Percentiles rank a stretch among this genome's conserved stretches.
Conservation (phyloP, 331 rosid genomes). For the Prunus yedoensis region DNA sequence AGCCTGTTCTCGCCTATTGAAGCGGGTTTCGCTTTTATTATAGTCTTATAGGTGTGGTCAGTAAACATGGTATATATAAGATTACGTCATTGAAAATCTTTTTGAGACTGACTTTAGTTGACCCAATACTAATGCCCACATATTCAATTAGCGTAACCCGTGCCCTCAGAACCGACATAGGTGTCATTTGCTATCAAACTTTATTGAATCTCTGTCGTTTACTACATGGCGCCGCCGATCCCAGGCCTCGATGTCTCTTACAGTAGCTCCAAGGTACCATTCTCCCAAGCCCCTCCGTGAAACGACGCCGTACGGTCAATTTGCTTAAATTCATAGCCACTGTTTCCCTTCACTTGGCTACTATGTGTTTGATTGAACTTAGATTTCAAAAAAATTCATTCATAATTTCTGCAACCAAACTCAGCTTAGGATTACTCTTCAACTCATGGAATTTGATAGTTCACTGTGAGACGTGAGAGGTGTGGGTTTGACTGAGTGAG, state of each 20-base stretch:
- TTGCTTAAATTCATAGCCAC: background rate
- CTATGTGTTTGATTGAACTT: background rate
- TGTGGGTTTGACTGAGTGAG: background rate
- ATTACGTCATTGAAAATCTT: no score
- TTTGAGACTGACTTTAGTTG: no score
- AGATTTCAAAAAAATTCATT: background rate
- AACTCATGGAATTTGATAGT: no score
- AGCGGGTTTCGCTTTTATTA: no score
- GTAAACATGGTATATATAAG: no score
- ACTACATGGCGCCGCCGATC: slow-evolving; percentile 84
- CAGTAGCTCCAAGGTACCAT: slow-evolving; percentile 74
- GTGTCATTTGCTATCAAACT: no score
- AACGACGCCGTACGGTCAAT: background rate
- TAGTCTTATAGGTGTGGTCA: no score
- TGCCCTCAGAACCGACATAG: no score
- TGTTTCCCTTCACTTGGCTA: background rate
- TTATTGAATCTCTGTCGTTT: slow-evolving; percentile 53
- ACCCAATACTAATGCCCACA: no score
- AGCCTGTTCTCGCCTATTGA: no score
- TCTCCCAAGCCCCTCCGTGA: slow-evolving; percentile 16
- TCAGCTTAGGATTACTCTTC: background rate
- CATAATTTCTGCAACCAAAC: background rate
- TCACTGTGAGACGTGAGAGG: no score
- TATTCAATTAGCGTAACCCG: no score
- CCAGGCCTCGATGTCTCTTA: slow-evolving; percentile 62